Conservation (phyloP, 495 filamentous ascomycete species). For the Staphylotrichum longicolle region DNA sequence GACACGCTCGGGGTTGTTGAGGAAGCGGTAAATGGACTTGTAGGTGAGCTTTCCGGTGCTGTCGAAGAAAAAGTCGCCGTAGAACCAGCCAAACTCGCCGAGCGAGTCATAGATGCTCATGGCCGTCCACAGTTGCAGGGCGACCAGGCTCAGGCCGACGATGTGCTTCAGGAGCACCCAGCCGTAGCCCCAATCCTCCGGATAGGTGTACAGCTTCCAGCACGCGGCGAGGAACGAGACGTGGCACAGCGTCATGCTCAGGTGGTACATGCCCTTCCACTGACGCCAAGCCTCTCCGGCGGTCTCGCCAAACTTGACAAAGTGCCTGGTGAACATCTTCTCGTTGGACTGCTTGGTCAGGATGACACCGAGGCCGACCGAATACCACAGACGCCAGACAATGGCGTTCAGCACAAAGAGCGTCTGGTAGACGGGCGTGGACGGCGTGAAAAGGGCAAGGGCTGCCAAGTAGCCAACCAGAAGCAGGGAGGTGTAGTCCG, state of each 20-base stretch:
- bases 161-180: slow-evolving; percentile 83
- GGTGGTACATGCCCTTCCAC: slow-evolving; percentile 95
- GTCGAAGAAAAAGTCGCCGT: slow-evolving; percentile 96
- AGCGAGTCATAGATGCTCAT: slow-evolving; percentile 93
- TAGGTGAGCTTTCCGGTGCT: slow-evolving; percentile 84
- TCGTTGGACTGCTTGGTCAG: slow-evolving; percentile 80
- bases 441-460: slow-evolving; percentile 72
- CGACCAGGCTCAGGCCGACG: slow-evolving; percentile 73
- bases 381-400: slow-evolving; percentile 88
- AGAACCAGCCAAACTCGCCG: slow-evolving; percentile 99
- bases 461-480: slow-evolving; percentile 69
- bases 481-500: slow-evolving; percentile 75
- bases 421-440: slow-evolving; percentile 66
- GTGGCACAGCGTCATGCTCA: slow-evolving; percentile 87
- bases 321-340: slow-evolving; percentile 94
- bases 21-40: slow-evolving; percentile 92
- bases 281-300: slow-evolving; percentile 91
- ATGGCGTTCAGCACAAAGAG: slow-evolving; percentile 80
- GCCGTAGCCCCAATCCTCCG: slow-evolving; percentile 79
- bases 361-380: slow-evolving; percentile 80
- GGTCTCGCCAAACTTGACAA: slow-evolving; percentile 91
- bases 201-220: slow-evolving; percentile 93
- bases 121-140: slow-evolving; percentile 89
- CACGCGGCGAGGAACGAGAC: slow-evolving; percentile 84
- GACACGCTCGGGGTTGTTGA: slow-evolving; percentile 96